Percentiles rank a stretch among this genome's conserved stretches.
Evolutionary conservation across 257 asterid species (phyloP).

Genomic region (Leptodermis oblonga): DNA sequence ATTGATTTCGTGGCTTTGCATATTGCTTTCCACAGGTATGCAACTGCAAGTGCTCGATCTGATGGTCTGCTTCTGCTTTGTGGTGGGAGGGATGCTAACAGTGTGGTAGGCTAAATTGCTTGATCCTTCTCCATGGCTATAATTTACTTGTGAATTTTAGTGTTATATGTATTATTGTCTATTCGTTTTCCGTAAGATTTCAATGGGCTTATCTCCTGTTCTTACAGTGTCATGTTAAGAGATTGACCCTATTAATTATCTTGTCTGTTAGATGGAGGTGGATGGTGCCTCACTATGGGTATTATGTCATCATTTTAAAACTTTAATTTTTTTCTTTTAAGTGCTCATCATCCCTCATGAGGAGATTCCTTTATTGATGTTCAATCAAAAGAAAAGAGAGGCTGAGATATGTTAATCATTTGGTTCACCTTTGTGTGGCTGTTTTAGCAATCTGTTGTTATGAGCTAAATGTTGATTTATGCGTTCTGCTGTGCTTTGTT

Average conservation of each 20-base stretch:
- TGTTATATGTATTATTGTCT: background rate
- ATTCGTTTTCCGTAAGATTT: background rate
- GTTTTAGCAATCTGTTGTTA: background rate
- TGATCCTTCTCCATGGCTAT: constrained; percentile 8
- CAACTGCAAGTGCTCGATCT: constrained; percentile 99
- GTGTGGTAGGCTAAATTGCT: constrained; percentile 67
- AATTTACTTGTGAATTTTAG: background rate
- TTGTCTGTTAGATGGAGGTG: background rate
- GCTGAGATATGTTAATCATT: background rate
- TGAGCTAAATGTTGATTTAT: background rate
- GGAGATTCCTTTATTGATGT: background rate
- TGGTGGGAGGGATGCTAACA: constrained; percentile 98
- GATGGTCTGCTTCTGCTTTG: constrained; percentile 99
- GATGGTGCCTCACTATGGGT: background rate
- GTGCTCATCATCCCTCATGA: background rate
- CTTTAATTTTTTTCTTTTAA: background rate
- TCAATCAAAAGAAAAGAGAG: background rate
- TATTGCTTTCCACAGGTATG: constrained; percentile 57
- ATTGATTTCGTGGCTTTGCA: constrained; percentile 20
- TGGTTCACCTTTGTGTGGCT: background rate
- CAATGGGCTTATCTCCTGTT: background rate
- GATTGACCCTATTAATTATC: background rate
- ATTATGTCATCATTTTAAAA: background rate
- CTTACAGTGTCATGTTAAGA: background rate
- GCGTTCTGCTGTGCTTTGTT: background rate